Base-by-base conservation (phyloP, 2,329 filamentous ascomycete genomes). In the Pseudogymnoascus verrucosus region DNA sequence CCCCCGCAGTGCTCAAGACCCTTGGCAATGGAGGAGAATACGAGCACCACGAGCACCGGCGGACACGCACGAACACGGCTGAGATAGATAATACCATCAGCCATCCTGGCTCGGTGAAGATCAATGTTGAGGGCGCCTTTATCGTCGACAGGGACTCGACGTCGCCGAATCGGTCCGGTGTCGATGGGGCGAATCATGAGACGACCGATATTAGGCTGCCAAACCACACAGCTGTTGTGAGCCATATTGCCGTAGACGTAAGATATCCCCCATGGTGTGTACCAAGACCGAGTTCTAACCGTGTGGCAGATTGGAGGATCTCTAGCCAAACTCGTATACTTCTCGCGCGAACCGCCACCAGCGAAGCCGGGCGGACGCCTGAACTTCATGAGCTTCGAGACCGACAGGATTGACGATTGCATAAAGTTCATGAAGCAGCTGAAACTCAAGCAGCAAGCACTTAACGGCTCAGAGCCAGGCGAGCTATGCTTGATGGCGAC, bases 301-400 rank as follows among this genome's bases (percentile, higher is more conserved):
- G 21, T 39, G 21, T 16, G 16, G 37, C 74, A 96, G 90, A 98
- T 99, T 75, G 95, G 95, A 68, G 95, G 95, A 69, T 96, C 93
- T 14, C 82, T 99, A 36, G 93, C 92, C 68, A 99, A 99, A 78
- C 85, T 99, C 54, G 95, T 99, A 65, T 99, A 97, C 79, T 98
- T 98, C 74, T 95, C 93, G 16, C 89, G 91, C 68, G 95, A 98
- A 76, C 84, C 89, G 44, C 84, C 89, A 73, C 89, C 89, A 11
- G 84, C 82, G 28, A 89, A 93, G 69, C 87, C 89, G 60, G 95
- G 95, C 63, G 95, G 95, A 63, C 87, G 95, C 23, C 81, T 99
- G 62, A 96, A 96, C 76, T 99, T 99, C 74, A 84, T 96, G 72
- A 96, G 89, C 72, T 98, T 98, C 77, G 95, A 99, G 79, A 98